These are phyloP conservation scores for Dentipellis fragilis DNA, from an alignment of 768 basidiomycete species.

Conservation along the genomic window DNA sequence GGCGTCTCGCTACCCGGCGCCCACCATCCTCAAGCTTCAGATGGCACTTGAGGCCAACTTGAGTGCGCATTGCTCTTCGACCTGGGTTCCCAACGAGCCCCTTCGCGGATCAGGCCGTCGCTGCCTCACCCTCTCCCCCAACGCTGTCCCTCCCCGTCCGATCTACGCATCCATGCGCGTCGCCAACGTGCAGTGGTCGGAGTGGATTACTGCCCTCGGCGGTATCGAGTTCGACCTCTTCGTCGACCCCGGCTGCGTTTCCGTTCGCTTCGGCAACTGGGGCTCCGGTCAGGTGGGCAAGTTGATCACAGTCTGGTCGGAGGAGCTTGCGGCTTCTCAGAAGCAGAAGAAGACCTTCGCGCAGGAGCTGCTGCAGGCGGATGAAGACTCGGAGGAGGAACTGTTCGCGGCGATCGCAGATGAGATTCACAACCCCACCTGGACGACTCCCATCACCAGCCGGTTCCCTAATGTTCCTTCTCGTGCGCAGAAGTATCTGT, in stretches of 20 bases:
- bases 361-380: conserved; percentile 65
- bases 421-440: conserved; percentile 57
- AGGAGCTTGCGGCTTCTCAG: conserved; percentile 29
- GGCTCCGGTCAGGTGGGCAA: conserved; percentile 29
- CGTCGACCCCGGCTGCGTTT: conserved; percentile 72
- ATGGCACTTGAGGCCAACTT: conserved; percentile 66
- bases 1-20: conserved; percentile 42
- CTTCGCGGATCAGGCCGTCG: conserved; percentile 62
- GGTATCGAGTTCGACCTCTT: conserved; percentile 68
- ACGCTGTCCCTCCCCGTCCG: conserved; percentile 57
- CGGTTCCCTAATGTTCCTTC: conserved; percentile 38
- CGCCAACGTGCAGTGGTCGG: conserved; percentile 67
- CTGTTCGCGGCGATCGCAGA: conserved; percentile 68
- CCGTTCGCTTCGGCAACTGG: conserved; percentile 44
- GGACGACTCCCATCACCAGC: conserved; percentile 55
- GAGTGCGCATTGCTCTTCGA: conserved; percentile 53
- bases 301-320: conserved; percentile 61
- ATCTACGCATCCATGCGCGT: conserved; percentile 64
- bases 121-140: conserved; percentile 63
- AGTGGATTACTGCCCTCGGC: conserved; percentile 68
- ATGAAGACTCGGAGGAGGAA: conserved; percentile 60
- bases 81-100: conserved; percentile 58
- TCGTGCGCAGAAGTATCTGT: conserved; percentile 35
- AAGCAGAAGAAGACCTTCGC: conserved; percentile 35
- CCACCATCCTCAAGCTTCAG: conserved; percentile 59